Percentiles rank a stretch among this genome's conserved stretches.
phyloP scores from a whole-genome alignment of 192 early-diverging fungal genomes.

The Coemansia brasiliensis region DNA sequence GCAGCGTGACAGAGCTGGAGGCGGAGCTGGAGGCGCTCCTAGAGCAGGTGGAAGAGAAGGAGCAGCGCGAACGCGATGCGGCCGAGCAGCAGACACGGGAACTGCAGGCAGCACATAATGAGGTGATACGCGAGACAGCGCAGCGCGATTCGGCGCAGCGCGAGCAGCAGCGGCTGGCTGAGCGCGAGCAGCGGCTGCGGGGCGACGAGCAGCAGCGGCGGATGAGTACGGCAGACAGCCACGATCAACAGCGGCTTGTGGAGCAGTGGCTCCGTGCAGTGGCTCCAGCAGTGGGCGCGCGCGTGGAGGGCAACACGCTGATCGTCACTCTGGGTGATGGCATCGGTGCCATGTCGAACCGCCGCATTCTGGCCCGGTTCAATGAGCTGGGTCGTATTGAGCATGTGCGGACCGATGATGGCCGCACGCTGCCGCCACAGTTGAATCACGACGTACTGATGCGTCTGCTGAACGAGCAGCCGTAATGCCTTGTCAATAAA shows the following conservation, averaged over 20 bases:
- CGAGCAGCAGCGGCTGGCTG: conserved; percentile 38
- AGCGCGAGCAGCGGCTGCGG: conserved; percentile 36
- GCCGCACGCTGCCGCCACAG: conserved; percentile 40
- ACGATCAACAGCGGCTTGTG: conserved; percentile 47
- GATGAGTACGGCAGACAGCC: conserved; percentile 42
- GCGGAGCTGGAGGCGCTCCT: conserved; percentile 32
- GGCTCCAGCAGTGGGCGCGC: conserved; percentile 44
- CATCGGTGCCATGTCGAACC: conserved; percentile 42
- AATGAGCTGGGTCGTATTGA: conserved; percentile 36
- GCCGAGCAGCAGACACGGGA: conserved; percentile 54
- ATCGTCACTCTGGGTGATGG: conserved; percentile 48
- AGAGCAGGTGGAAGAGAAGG: conserved; percentile 37
- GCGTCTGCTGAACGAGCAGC: conserved; percentile 36
- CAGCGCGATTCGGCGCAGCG: conserved; percentile 43
- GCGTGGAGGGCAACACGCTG: conserved; percentile 48
- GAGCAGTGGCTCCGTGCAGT: conserved; percentile 48
- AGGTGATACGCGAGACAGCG: conserved; percentile 43
- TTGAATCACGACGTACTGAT: conserved; percentile 45
- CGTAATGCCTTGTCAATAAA: not conserved
- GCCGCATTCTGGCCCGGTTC: conserved; percentile 47
- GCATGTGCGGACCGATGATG: conserved; percentile 39
- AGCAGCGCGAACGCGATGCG: conserved; percentile 31
- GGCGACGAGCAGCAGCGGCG: conserved; percentile 49
- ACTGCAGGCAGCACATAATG: conserved; percentile 49
- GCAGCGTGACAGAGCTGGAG: conserved; percentile 27